Conservation (phyloP, 148 eudicot genomes). For the Nepenthes mirabilis region DNA sequence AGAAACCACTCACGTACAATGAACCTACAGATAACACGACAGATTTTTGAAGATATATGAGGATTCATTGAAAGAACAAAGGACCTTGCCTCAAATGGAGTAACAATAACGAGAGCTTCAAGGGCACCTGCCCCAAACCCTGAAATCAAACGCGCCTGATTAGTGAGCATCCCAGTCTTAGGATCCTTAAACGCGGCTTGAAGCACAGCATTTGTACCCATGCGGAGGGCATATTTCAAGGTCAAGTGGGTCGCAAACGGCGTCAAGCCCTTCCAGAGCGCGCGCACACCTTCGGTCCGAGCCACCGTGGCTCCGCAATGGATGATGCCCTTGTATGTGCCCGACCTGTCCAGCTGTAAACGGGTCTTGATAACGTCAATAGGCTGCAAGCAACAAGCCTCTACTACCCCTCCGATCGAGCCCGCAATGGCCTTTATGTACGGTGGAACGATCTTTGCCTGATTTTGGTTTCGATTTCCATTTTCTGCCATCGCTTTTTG, state of each 20-base stretch:
- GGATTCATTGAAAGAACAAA: neutral
- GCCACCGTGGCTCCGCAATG: slow-evolving; percentile 61
- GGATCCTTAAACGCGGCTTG: slow-evolving; percentile 62
- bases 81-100: slow-evolving; percentile 70
- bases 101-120: slow-evolving; percentile 86
- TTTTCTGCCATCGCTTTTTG: too few relatives aligned
- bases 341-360: slow-evolving; percentile 58
- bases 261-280: slow-evolving; percentile 83
- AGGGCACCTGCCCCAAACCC: slow-evolving; percentile 93
- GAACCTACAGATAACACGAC: too few relatives aligned
- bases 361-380: slow-evolving; percentile 90
- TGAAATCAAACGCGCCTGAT: slow-evolving; percentile 39
- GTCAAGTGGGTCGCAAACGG: slow-evolving; percentile 88
- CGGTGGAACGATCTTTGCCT: slow-evolving; percentile 22
- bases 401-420: slow-evolving; percentile 69
- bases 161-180: slow-evolving; percentile 44
- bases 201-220: slow-evolving; percentile 80
- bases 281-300: slow-evolving; percentile 62
- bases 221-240: slow-evolving; percentile 65
- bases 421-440: slow-evolving; percentile 81
- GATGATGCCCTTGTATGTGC: slow-evolving; percentile 56
- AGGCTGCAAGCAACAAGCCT: slow-evolving; percentile 73
- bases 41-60: too few relatives aligned
- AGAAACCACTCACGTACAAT: too few relatives aligned
- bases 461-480: neutral